A percentile compares a stretch with the other conserved stretches of the same genome.
Conservation (phyloP, 768 basidiomycete genomes). For the Boletus vinaceobasis region DNA sequence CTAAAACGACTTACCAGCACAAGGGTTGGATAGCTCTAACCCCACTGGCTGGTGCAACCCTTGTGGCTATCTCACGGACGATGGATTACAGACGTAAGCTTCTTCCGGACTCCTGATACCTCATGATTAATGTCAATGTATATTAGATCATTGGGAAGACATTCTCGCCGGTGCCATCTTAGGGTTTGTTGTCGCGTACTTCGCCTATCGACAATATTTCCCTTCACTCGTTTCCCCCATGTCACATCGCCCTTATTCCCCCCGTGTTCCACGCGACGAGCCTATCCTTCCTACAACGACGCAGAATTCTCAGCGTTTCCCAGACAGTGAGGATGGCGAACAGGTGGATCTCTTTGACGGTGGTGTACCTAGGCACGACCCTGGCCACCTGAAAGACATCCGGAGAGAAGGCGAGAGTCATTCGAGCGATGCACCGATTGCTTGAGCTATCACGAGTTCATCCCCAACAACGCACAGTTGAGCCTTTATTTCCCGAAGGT, state of each 20-base stretch:
- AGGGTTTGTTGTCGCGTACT: slow-evolving; percentile 68
- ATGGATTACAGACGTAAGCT: slow-evolving; percentile 82
- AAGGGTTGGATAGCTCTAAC: slow-evolving; percentile 83
- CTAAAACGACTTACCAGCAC: slow-evolving; percentile 33
- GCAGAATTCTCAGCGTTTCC: slow-evolving; percentile 11
- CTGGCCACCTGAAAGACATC: slow-evolving; percentile 2
- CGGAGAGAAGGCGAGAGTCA: slow-evolving; percentile 34
- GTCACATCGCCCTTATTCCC: slow-evolving; percentile 69
- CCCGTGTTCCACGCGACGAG: slow-evolving; percentile 52
- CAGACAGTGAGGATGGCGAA: slow-evolving; percentile 20
- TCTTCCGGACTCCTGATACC: slow-evolving; percentile 4
- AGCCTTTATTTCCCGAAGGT: neutral
- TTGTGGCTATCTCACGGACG: slow-evolving; percentile 82
- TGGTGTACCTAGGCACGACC: slow-evolving; percentile 9
- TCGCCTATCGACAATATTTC: slow-evolving; percentile 82
- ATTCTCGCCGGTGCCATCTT: slow-evolving; percentile 76
- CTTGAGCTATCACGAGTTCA: slow-evolving; percentile 6
- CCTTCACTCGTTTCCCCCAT: slow-evolving; percentile 61
- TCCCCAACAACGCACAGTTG: neutral
- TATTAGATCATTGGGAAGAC: slow-evolving; percentile 87
- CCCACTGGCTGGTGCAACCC: slow-evolving; percentile 73
- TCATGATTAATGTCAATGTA: slow-evolving; percentile 1
- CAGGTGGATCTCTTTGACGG: slow-evolving; percentile 26
- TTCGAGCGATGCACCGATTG: slow-evolving; percentile 18
- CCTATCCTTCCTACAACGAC: slow-evolving; percentile 40